A percentile compares a stretch with the other conserved stretches of the same genome.
These are phyloP conservation scores for Chionographis japonica DNA, from an alignment of 106 monocot species.

Conservation along the genomic window DNA sequence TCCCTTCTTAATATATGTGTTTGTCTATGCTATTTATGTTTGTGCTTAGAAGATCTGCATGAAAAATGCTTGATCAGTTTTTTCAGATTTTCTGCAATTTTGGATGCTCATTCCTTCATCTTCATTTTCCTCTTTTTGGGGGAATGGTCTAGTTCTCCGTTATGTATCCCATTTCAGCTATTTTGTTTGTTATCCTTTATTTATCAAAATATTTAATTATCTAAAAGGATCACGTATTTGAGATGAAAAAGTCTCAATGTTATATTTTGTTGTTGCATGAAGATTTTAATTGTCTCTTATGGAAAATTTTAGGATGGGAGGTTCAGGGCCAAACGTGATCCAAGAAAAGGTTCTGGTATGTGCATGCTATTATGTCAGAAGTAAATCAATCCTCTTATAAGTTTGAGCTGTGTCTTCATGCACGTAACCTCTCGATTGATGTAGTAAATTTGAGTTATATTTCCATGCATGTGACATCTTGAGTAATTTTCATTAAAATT, in stretches of 20 bases:
- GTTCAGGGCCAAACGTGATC: slow-evolving; percentile 71
- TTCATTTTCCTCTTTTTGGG: not conserved
- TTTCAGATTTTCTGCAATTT: not conserved
- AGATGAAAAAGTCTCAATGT: not conserved
- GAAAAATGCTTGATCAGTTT: no score
- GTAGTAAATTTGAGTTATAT: not conserved
- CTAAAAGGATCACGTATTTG: not conserved
- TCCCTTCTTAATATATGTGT: no score
- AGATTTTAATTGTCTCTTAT: not conserved
- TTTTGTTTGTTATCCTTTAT: no score
- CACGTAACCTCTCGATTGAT: not conserved
- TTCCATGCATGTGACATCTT: not conserved
- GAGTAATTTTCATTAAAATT: not conserved
- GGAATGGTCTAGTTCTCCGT: not conserved
- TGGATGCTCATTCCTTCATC: not conserved
- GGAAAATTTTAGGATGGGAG: slow-evolving; percentile 65
- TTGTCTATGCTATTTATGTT: no score
- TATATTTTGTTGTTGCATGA: not conserved
- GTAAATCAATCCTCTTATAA: no score
- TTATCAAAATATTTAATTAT: no score
- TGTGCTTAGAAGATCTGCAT: no score
- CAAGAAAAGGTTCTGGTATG: slow-evolving; percentile 68
- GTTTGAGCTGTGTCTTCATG: not conserved
- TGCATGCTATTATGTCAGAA: not conserved
- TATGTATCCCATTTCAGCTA: not conserved